These are phyloP conservation scores for Lepidium didymum DNA, from an alignment of 345 rosid genomes.

Conservation along the genomic window DNA sequence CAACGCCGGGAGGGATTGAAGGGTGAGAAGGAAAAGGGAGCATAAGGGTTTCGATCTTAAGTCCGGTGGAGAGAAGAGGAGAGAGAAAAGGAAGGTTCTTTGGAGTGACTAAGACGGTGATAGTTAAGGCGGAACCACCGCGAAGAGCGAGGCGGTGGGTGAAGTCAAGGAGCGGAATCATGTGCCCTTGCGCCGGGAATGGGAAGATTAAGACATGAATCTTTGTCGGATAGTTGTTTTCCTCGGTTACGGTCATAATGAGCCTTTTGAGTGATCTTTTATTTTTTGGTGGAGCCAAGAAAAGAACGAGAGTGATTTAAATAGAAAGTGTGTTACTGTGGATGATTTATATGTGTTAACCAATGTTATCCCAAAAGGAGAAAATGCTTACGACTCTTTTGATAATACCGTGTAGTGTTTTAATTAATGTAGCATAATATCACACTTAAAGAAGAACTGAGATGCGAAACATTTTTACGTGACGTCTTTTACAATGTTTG, in stretches of 20 bases:
- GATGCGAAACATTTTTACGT: neutral
- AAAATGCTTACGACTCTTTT: slow-evolving; percentile 13
- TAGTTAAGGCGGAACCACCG: slow-evolving; percentile 18
- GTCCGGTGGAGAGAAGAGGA: slow-evolving; percentile 21
- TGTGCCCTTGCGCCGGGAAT: slow-evolving; percentile 44
- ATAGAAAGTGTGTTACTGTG: neutral
- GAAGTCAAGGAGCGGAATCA: slow-evolving; percentile 38
- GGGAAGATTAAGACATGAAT: slow-evolving; percentile 34
- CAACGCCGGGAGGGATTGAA: slow-evolving; percentile 32
- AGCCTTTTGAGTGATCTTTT: neutral
- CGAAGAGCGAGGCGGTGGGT: slow-evolving; percentile 28
- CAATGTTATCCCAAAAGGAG: slow-evolving; percentile 3
- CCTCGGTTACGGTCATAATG: slow-evolving; percentile 6
- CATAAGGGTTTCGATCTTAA: slow-evolving; percentile 25
- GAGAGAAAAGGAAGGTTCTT: slow-evolving; percentile 32
- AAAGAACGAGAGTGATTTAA: neutral
- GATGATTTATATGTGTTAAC: neutral
- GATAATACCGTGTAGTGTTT: slow-evolving; percentile 10
- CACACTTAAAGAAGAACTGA: neutral
- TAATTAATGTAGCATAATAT: neutral
- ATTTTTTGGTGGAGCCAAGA: neutral
- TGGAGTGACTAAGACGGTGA: slow-evolving; percentile 35
- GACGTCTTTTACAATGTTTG: neutral
- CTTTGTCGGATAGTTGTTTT: neutral
- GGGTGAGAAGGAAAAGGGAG: slow-evolving; percentile 46